phyloP scores from a whole-genome alignment of 257 asterid genomes.

The Orobanche coerulescens region DNA sequence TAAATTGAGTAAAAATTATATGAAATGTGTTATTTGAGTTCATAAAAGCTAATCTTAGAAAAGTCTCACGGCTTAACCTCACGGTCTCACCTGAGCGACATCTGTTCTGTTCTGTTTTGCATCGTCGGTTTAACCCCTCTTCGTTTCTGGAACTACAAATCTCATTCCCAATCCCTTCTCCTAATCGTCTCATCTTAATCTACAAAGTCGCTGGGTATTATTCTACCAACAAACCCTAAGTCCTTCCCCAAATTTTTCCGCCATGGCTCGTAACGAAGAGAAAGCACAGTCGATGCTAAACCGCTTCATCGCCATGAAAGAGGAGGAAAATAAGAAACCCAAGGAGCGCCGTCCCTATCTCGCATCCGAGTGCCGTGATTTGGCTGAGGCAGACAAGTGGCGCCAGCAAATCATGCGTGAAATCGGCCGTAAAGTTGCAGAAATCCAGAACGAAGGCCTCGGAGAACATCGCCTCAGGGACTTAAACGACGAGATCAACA shows the following conservation, averaged over 20 bases:
- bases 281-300: conserved; percentile 96
- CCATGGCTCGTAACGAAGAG: conserved; percentile 99
- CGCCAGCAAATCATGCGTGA: conserved; percentile 96
- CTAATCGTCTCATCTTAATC: background rate
- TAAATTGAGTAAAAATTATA: too few relatives aligned
- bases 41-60: too few relatives aligned
- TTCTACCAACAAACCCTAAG: conserved; percentile 14
- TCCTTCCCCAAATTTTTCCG: conserved; percentile 21
- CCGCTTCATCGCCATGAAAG: conserved; percentile 80
- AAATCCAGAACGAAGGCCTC: conserved; percentile 86
- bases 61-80: too few relatives aligned
- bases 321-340: conserved; percentile 80
- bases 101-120: too few relatives aligned
- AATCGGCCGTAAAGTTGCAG: conserved; percentile 87
- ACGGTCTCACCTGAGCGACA: too few relatives aligned
- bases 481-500: conserved; percentile 90
- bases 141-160: too few relatives aligned
- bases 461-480: conserved; percentile 89
- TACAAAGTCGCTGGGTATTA: conserved; percentile 5
- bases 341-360: conserved; percentile 91
- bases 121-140: too few relatives aligned
- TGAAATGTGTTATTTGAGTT: too few relatives aligned
- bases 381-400: conserved; percentile 97
- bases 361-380: conserved; percentile 95
- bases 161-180: too few relatives aligned